Evolutionary conservation across 768 basidiomycete species (phyloP).

Genomic region (Collybiopsis luxurians): DNA sequence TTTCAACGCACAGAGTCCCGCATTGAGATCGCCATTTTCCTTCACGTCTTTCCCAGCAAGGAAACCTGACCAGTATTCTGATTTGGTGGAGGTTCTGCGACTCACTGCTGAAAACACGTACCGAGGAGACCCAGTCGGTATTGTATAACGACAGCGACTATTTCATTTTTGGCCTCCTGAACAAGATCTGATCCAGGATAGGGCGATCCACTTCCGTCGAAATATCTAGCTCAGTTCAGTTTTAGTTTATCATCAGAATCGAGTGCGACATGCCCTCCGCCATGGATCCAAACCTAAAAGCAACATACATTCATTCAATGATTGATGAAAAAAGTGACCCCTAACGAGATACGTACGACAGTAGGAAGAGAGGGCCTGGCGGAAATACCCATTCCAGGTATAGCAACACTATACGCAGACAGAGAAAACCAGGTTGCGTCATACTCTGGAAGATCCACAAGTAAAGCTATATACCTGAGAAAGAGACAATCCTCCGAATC

Average conservation of each 20-base stretch:
- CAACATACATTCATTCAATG: no score
- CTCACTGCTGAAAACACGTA: background rate
- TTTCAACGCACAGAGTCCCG: constrained; percentile 39
- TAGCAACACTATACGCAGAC: constrained; percentile 11
- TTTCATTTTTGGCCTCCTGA: constrained; percentile 28
- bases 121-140: constrained; percentile 40
- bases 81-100: no score
- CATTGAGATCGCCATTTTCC: constrained; percentile 41
- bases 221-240: no score
- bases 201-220: constrained; percentile 22
- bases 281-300: constrained; percentile 49
- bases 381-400: constrained; percentile 1
- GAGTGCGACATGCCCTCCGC: no score
- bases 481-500: constrained; percentile 28
- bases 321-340: no score
- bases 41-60: constrained; percentile 41
- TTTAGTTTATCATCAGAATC: no score
- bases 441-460: background rate
- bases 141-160: constrained; percentile 38
- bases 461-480: constrained; percentile 19
- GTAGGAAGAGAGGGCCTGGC: constrained; percentile 25
- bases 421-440: no score
- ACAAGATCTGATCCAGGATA: constrained; percentile 36
- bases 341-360: no score
- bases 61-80: no score